Percentiles rank a stretch among this genome's conserved stretches.
Evolutionary conservation across 2,329 filamentous ascomycete genomes (phyloP).

Genomic region (Aplosporella prunicola): DNA sequence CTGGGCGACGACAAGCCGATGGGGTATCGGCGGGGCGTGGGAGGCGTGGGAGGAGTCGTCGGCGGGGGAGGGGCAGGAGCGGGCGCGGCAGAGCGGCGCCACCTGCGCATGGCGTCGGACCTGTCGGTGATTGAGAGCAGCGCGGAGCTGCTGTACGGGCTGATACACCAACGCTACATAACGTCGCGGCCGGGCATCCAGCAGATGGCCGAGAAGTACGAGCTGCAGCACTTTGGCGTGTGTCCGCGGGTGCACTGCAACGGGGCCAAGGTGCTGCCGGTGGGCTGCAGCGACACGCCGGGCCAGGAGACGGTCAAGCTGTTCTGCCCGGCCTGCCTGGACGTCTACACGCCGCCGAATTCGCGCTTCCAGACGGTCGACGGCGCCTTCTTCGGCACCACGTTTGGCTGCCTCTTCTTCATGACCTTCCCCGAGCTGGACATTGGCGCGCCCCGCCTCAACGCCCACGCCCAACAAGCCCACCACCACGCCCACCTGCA

Average conservation of each 20-base stretch:
- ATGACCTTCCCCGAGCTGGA: constrained; percentile 98
- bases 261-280: constrained; percentile 79
- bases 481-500: constrained; percentile 2
- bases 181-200: constrained; percentile 93
- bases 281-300: constrained; percentile 87
- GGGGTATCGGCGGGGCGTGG: constrained; percentile 35
- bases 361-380: constrained; percentile 96
- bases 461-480: constrained; percentile 2
- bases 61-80: too few species aligned
- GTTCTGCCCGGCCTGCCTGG: constrained; percentile 92
- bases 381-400: constrained; percentile 95
- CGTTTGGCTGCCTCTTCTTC: constrained; percentile 93
- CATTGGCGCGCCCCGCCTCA: constrained; percentile 59
- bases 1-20: constrained; percentile 48
- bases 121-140: constrained; percentile 93
- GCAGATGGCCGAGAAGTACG: constrained; percentile 99
- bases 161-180: constrained; percentile 98
- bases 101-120: constrained; percentile 82
- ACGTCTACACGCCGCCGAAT: constrained; percentile 95
- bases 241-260: constrained; percentile 94
- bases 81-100: constrained; percentile 61
- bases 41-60: too few species aligned
- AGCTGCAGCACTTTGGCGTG: constrained; percentile 87
- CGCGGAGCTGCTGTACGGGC: constrained; percentile 93
- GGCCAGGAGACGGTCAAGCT: constrained; percentile 97